Evolutionary conservation across 768 basidiomycete genomes (phyloP), one percentile per base, ranked within the genome.

Genomic region (Stropharia rugosoannulata): DNA sequence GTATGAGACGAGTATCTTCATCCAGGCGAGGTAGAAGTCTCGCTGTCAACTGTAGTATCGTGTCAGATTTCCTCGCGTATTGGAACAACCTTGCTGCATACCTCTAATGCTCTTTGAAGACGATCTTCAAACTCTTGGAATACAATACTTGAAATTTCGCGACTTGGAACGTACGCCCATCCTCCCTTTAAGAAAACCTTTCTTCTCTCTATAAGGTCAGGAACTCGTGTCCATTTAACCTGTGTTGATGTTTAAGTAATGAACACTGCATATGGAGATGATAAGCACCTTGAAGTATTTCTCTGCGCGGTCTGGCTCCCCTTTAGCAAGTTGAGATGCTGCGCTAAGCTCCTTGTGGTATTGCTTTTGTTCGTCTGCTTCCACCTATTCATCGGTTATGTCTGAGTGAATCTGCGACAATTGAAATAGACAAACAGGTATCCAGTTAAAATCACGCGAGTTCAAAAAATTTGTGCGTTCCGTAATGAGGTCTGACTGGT

Each of bases 181-280:
- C 95, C 96, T 5, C 74, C 78, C 57, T 78, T 80, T 38, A 99
- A 73, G 58, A 92, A 84, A 1, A 98, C 92, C 43, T 79, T 80
- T 16, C 96, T 79, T 65, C 80, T 84, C 57, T 88, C 89, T 7
- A 99, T 89, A 1, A 99, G 81, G 70, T 97, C 94, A 5, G 93
- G 93, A 2, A 98, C 95, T 58, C 88, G 86, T 11, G 89, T 95
- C 97, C 97, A 99, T 69, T 82, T 87, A n/a, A 98, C 95, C 95
- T 97, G 46, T 8, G 41, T 44, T 40, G n/a, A 37, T 49, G 27
- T 51, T 22, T 22, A 18, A 36, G 29, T 29, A 32, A 10, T 41
- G 13, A 59, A 5, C 41, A 43, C 15, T 13, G 10, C 46, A 32
- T 7, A 29, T 40, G 45, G 18, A 49, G 7, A 29, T 32, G 2